These are phyloP conservation scores for Cubamyces sp. DNA, from an alignment of 768 basidiomycete genomes.

Conservation along the genomic window DNA sequence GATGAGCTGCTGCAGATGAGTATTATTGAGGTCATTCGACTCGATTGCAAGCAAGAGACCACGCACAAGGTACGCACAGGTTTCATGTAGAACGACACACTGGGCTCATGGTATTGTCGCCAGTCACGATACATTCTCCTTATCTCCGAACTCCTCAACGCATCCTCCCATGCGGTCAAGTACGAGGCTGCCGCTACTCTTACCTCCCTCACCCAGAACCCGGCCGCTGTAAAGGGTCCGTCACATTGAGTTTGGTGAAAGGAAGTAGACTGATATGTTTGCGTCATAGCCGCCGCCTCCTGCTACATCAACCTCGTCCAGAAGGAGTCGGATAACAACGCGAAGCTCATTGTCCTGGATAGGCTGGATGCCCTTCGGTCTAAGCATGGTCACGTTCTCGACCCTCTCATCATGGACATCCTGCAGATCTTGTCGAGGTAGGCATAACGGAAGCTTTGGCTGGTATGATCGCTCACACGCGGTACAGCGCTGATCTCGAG, in stretches of 20 bases:
- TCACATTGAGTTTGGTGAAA: constrained; percentile 2
- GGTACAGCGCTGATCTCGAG: constrained; percentile 88
- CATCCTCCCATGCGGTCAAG: constrained; percentile 90
- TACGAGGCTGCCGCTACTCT: constrained; percentile 97
- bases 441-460: constrained; percentile 6
- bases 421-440: constrained; percentile 87
- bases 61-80: constrained; percentile 68
- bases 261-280: neutral
- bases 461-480: neutral
- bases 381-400: constrained; percentile 87
- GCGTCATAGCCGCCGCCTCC: constrained; percentile 58
- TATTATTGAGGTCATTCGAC: constrained; percentile 89
- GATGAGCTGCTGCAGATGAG: constrained; percentile 96
- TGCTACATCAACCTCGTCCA: constrained; percentile 86
- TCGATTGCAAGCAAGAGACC: constrained; percentile 87
- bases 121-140: constrained; percentile 93
- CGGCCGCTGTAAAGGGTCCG: constrained; percentile 91
- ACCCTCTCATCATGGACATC: constrained; percentile 93
- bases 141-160: constrained; percentile 91
- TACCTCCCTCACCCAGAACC: constrained; percentile 92
- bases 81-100: neutral
- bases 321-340: constrained; percentile 99
- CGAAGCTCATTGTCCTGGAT: constrained; percentile 95
- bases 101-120: neutral
- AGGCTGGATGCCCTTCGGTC: constrained; percentile 81